Conservation (phyloP, 345 rosid genomes). For the Aegle marmelos region DNA sequence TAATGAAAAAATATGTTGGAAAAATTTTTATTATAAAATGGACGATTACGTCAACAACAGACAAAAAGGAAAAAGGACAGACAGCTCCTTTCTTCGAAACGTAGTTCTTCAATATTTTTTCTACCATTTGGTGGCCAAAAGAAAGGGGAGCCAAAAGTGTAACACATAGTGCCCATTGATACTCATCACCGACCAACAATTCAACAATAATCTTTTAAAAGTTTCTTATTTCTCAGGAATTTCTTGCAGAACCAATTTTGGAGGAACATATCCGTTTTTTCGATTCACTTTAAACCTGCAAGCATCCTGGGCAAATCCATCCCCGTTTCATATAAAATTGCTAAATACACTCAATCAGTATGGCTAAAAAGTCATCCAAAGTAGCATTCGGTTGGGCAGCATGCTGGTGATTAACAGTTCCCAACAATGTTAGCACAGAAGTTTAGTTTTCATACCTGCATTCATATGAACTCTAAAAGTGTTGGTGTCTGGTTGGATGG, state of each 20-base stretch:
- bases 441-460: neutral
- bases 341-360: neutral
- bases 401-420: neutral
- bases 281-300: neutral
- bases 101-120: neutral
- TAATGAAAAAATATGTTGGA: neutral
- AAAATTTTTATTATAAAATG: neutral
- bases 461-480: neutral
- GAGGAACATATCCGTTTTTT: neutral
- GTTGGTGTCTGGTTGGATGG: neutral
- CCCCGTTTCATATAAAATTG: neutral
- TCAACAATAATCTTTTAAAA: neutral
- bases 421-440: neutral
- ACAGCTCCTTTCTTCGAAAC: neutral
- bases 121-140: neutral
- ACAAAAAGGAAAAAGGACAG: neutral
- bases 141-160: neutral
- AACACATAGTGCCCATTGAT: neutral
- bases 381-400: no score
- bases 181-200: constrained; percentile 2
- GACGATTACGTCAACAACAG: neutral
- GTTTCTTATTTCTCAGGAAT: neutral
- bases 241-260: neutral
- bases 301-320: neutral
- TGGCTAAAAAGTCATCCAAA: neutral